Evolutionary conservation across 2,329 filamentous ascomycete species (phyloP).

Genomic region (Dryadomyces quercus-mongolicae): DNA sequence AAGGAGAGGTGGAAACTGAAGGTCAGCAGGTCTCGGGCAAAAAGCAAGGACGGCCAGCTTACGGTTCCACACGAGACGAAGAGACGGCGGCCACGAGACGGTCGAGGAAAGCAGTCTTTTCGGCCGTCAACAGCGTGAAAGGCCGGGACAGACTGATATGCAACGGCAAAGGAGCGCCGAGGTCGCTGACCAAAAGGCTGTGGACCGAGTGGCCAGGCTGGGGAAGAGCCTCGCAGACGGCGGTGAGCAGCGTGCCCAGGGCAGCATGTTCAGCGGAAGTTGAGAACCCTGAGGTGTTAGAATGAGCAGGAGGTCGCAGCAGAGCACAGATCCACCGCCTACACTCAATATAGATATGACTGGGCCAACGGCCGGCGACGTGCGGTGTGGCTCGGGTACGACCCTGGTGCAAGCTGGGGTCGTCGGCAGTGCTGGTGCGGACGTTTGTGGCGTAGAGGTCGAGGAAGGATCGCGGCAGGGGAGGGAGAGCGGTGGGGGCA

Average conservation of each 20-base stretch:
- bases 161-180: slow-evolving; percentile 66
- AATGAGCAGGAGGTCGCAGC: neutral
- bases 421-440: slow-evolving; percentile 65
- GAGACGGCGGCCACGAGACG: slow-evolving; percentile 33
- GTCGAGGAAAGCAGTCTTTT: slow-evolving; percentile 56
- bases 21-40: neutral
- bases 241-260: slow-evolving; percentile 30
- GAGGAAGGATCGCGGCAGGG: slow-evolving; percentile 70
- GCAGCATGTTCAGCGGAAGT: slow-evolving; percentile 30
- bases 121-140: slow-evolving; percentile 58
- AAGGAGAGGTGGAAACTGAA: slow-evolving; percentile 26
- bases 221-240: slow-evolving; percentile 21
- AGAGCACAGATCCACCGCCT: slow-evolving; percentile 20
- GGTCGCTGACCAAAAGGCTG: slow-evolving; percentile 63
- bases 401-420: slow-evolving; percentile 75
- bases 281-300: slow-evolving; percentile 39
- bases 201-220: slow-evolving; percentile 29
- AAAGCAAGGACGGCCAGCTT: neutral
- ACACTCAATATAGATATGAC: slow-evolving; percentile 91
- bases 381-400: slow-evolving; percentile 75
- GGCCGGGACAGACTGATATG: slow-evolving; percentile 87
- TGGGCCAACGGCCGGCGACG: slow-evolving; percentile 81
- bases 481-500: slow-evolving; percentile 30
- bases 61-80: slow-evolving; percentile 11
- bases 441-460: slow-evolving; percentile 80